Evolutionary conservation across 345 rosid genomes (phyloP).

Genomic region (Geranium brycei): DNA sequence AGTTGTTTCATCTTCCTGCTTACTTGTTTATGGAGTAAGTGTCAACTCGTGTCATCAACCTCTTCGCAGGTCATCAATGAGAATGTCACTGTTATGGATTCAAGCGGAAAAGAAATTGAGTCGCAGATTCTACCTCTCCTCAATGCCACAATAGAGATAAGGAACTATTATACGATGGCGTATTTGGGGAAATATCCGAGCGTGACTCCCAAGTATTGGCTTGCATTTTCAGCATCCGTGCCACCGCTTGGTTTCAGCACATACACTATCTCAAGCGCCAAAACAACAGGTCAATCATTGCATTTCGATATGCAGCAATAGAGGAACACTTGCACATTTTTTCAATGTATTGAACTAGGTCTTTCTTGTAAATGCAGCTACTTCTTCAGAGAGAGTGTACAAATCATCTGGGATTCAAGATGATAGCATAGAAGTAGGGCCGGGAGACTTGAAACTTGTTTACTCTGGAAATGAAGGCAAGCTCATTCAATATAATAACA

Average conservation of each 20-base stretch:
- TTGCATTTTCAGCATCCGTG: slow-evolving; percentile 62
- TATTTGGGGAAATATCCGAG: slow-evolving; percentile 52
- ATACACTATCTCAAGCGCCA: slow-evolving; percentile 51
- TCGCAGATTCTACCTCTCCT: slow-evolving; percentile 69
- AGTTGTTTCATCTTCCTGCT: no score
- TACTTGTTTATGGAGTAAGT: background rate
- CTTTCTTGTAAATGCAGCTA: slow-evolving; percentile 29
- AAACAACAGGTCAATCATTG: slow-evolving; percentile 36
- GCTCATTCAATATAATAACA: slow-evolving; percentile 35
- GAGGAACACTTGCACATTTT: background rate
- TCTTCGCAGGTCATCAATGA: slow-evolving; percentile 50
- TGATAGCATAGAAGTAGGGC: slow-evolving; percentile 48
- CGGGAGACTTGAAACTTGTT: slow-evolving; percentile 56
- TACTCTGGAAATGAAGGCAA: slow-evolving; percentile 38
- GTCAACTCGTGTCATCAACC: slow-evolving; percentile 5
- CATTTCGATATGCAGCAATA: background rate
- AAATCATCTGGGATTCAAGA: slow-evolving; percentile 21
- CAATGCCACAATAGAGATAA: slow-evolving; percentile 38
- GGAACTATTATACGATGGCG: slow-evolving; percentile 63
- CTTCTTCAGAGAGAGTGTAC: slow-evolving; percentile 38
- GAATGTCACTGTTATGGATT: slow-evolving; percentile 51
- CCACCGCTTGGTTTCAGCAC: slow-evolving; percentile 93
- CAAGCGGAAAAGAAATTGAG: slow-evolving; percentile 66
- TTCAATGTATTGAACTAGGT: background rate
- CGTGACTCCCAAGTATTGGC: slow-evolving; percentile 64